Evolutionary conservation across 129 eudicot genomes (phyloP).

Genomic region (Pulicaria dysenterica): DNA sequence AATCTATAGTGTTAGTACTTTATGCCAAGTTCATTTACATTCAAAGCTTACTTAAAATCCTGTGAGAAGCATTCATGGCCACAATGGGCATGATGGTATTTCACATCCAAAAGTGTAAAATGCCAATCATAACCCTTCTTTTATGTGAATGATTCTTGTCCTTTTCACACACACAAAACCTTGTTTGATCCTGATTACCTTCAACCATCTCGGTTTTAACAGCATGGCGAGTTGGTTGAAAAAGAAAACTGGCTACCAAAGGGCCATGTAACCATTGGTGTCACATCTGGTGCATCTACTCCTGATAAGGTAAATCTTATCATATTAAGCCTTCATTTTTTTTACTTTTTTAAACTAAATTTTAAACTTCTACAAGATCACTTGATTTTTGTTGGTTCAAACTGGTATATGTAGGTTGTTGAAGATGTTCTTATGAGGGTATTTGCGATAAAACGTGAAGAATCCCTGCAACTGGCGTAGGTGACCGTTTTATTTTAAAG

Average conservation of each 20-base stretch:
- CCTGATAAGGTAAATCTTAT: constrained; percentile 74
- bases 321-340: background rate
- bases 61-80: too few species aligned
- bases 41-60: background rate
- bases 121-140: too few species aligned
- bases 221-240: constrained; percentile 95
- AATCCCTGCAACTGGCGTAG: constrained; percentile 60
- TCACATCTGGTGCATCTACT: constrained; percentile 94
- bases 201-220: constrained; percentile 17
- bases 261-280: constrained; percentile 80
- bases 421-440: constrained; percentile 72
- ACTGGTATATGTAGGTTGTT: constrained; percentile 60
- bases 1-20: background rate
- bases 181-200: too few species aligned
- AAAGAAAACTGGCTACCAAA: constrained; percentile 82
- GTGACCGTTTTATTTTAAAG: constrained; percentile 22
- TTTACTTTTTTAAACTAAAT: background rate
- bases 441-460: constrained; percentile 73
- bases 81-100: too few species aligned
- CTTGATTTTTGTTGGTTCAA: constrained; percentile 14
- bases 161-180: too few species aligned
- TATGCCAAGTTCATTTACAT: background rate
- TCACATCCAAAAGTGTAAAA: too few species aligned
- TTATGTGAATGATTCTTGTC: too few species aligned
- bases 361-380: background rate